phyloP scores from a whole-genome alignment of 176 grass and related monocot genomes.

The Oryza glaberrima region DNA sequence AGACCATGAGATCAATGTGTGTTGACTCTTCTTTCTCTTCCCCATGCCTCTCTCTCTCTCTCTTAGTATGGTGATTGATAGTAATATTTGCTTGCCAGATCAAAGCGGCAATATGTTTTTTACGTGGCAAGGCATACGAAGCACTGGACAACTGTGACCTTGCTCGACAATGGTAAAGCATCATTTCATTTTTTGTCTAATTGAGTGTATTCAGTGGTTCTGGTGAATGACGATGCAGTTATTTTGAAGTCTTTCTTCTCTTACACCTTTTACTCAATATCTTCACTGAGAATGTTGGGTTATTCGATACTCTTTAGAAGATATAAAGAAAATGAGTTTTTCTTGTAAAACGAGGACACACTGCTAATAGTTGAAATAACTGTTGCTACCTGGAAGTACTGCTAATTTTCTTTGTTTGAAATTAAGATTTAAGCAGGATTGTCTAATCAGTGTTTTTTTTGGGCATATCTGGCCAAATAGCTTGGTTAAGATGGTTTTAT shows the following conservation, averaged over 20 bases:
- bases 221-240: not conserved
- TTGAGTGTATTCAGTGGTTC: not conserved
- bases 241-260: not conserved
- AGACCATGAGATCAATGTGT: slow-evolving; percentile 90
- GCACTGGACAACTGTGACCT: slow-evolving; percentile 90
- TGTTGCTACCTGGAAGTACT: not conserved
- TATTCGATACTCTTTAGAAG: not conserved
- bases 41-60: not conserved
- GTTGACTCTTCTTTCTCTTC: not conserved
- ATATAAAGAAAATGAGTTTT: not conserved
- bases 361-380: not conserved
- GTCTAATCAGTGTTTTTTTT: not conserved
- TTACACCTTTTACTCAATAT: slow-evolving; percentile 7
- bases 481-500: slow-evolving; percentile 2
- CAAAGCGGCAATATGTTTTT: slow-evolving; percentile 89
- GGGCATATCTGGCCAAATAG: not conserved
- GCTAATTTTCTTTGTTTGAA: not conserved
- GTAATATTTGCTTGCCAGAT: slow-evolving; percentile 57
- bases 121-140: slow-evolving; percentile 95
- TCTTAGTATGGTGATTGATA: slow-evolving; percentile 6
- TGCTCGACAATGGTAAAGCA: slow-evolving; percentile 77
- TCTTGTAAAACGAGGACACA: not conserved
- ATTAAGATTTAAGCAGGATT: slow-evolving; percentile 1
- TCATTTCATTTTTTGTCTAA: slow-evolving; percentile 3
- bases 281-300: not conserved